These are phyloP conservation scores for Dichomitus squalens DNA, from an alignment of 1,284 basidiomycete genomes.

Conservation along the genomic window DNA sequence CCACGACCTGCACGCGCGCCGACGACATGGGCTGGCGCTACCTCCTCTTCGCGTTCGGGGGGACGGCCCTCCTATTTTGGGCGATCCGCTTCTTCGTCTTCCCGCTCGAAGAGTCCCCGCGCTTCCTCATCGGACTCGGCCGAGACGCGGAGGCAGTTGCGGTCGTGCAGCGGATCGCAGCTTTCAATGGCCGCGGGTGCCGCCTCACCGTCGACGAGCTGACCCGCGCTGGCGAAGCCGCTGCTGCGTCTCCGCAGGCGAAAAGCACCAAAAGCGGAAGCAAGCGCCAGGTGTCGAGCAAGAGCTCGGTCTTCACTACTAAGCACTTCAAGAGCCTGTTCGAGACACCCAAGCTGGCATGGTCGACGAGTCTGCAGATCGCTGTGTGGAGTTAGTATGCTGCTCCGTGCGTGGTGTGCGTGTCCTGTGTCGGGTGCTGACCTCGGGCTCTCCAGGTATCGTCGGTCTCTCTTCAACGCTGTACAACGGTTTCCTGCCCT, in stretches of 20 bases:
- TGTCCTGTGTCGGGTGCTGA: background rate
- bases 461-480: conserved; percentile 66
- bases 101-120: conserved; percentile 62
- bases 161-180: conserved; percentile 60
- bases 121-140: conserved; percentile 63
- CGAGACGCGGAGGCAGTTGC: conserved; percentile 64
- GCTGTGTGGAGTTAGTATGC: conserved; percentile 50
- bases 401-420: conserved; percentile 3
- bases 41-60: conserved; percentile 48
- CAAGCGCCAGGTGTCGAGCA: conserved; percentile 33
- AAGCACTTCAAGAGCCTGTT: conserved; percentile 58
- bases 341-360: conserved; percentile 55
- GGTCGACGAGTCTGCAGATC: conserved; percentile 58
- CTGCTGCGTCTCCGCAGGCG: conserved; percentile 7
- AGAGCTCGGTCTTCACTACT: conserved; percentile 40
- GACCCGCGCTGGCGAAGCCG: conserved; percentile 30
- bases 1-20: conserved; percentile 38
- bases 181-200: conserved; percentile 52
- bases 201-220: conserved; percentile 46
- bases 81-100: conserved; percentile 62
- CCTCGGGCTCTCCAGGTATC: conserved; percentile 44
- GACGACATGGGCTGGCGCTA: conserved; percentile 67
- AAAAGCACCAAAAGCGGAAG: conserved; percentile 15
- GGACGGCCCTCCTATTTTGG: conserved; percentile 56
- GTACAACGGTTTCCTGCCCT: conserved; percentile 58